A percentile compares a stretch with the other conserved stretches of the same genome.
phyloP scores from a whole-genome alignment of 495 filamentous ascomycete species.

The Entonaema liquescens region DNA sequence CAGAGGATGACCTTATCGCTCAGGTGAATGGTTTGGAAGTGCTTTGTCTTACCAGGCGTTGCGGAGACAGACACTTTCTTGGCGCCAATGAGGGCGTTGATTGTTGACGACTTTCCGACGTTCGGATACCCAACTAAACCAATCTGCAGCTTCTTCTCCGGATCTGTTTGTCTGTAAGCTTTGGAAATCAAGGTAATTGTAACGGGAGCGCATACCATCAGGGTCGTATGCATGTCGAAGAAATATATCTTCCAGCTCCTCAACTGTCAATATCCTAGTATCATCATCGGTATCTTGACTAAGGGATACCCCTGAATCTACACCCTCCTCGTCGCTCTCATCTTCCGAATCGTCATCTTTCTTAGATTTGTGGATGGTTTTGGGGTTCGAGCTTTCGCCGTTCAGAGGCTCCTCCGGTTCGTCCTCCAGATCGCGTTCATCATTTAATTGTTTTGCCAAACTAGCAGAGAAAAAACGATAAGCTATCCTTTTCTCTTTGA shows the following conservation, averaged over 20 bases:
- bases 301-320: constrained; percentile 43
- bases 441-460: constrained; percentile 87
- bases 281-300: constrained; percentile 60
- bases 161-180: constrained; percentile 33
- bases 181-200: background rate
- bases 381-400: constrained; percentile 42
- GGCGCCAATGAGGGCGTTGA: constrained; percentile 96
- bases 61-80: constrained; percentile 99
- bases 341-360: constrained; percentile 36
- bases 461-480: constrained; percentile 97
- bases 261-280: constrained; percentile 85
- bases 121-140: constrained; percentile 99
- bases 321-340: constrained; percentile 51
- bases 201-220: constrained; percentile 49
- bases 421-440: constrained; percentile 62
- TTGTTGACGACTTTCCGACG: constrained; percentile 98
- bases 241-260: constrained; percentile 92
- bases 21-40: constrained; percentile 98
- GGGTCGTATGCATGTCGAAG: constrained; percentile 73
- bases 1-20: constrained; percentile 89
- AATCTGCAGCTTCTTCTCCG: constrained; percentile 79
- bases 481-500: constrained; percentile 79
- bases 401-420: constrained; percentile 54
- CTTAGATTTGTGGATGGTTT: constrained; percentile 41
- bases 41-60: constrained; percentile 98